Evolutionary conservation across 768 basidiomycete species (phyloP).

Genomic region (Hortiboletus campestris): DNA sequence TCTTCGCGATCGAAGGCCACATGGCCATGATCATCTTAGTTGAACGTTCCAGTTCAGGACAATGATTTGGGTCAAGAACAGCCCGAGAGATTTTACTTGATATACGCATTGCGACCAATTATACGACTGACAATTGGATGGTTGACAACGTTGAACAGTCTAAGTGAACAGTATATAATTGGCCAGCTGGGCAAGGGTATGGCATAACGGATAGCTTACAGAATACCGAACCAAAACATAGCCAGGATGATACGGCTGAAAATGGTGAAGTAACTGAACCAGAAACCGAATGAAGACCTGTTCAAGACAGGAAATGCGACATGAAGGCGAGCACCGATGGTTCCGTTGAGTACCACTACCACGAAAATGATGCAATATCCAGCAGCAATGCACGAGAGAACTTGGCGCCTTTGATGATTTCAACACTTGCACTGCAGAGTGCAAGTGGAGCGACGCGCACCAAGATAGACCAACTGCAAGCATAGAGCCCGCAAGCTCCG

Average conservation of each 20-base stretch:
- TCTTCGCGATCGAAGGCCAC: too few species aligned
- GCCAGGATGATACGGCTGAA: conserved; percentile 72
- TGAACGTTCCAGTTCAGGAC: neutral
- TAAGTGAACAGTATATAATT: too few species aligned
- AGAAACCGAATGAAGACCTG: conserved; percentile 86
- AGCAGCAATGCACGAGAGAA: conserved; percentile 64
- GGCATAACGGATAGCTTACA: conserved; percentile 30
- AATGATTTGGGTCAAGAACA: neutral
- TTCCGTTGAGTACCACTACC: conserved; percentile 77
- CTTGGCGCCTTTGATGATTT: conserved; percentile 53
- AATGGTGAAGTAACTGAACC: conserved; percentile 85
- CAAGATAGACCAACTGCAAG: conserved; percentile 74
- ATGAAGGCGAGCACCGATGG: conserved; percentile 76
- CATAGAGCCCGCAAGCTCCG: conserved; percentile 65
- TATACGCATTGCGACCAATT: conserved; percentile 72
- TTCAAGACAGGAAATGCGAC: conserved; percentile 74
- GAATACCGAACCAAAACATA: conserved; percentile 84
- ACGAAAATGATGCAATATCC: conserved; percentile 72
- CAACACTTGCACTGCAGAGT: neutral
- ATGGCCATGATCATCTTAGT: conserved; percentile 69
- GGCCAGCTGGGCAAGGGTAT: neutral
- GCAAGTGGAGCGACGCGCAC: conserved; percentile 30
- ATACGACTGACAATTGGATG: conserved; percentile 38
- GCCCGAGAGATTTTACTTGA: conserved; percentile 37
- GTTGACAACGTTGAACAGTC: neutral